Conservation (phyloP, 805 yeast genomes). For the Saturnispora ahearnii region DNA sequence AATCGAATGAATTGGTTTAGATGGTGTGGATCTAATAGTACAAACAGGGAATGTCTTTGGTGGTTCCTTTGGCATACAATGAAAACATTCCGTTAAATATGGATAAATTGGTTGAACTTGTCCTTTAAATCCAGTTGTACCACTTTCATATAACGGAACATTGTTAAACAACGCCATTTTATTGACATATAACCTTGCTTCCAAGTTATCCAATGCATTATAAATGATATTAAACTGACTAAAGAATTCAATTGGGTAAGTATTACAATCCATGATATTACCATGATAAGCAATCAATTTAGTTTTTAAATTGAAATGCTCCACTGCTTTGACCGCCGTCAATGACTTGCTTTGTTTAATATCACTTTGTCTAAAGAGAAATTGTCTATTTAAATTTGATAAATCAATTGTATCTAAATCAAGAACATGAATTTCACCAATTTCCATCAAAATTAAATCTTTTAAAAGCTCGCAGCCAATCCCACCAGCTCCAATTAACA, state of each 20-base stretch:
- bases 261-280: constrained; percentile 68
- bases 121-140: constrained; percentile 92
- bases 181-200: constrained; percentile 87
- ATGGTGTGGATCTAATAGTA: constrained; percentile 93
- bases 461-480: constrained; percentile 89
- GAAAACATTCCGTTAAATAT: constrained; percentile 81
- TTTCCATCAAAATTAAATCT: constrained; percentile 67
- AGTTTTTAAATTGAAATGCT: constrained; percentile 55
- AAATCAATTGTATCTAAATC: constrained; percentile 93
- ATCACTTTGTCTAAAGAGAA: constrained; percentile 80
- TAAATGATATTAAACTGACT: constrained; percentile 66
- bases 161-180: constrained; percentile 64
- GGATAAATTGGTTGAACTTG: constrained; percentile 90
- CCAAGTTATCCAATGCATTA: constrained; percentile 90
- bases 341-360: constrained; percentile 80
- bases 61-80: constrained; percentile 77
- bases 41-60: constrained; percentile 94
- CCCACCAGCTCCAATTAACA: constrained; percentile 94
- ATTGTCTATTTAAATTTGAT: constrained; percentile 88
- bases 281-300: constrained; percentile 74
- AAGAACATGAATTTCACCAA: constrained; percentile 83
- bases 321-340: constrained; percentile 79
- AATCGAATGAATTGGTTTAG: constrained; percentile 90
- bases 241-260: constrained; percentile 73
- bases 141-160: constrained; percentile 81